phyloP scores from a whole-genome alignment of 495 filamentous ascomycete genomes.

The Neurospora sp. region DNA sequence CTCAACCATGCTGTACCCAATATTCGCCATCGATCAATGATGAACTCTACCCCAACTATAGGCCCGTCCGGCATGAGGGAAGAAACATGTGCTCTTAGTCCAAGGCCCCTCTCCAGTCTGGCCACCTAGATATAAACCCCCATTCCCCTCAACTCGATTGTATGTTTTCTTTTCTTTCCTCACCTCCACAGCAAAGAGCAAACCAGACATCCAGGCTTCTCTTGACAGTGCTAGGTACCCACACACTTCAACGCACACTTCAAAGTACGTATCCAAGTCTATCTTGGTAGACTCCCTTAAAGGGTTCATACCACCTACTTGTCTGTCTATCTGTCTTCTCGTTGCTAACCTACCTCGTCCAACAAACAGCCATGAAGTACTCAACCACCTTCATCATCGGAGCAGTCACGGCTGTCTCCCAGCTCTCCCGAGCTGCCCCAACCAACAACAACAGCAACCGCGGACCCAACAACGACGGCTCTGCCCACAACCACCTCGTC shows the following conservation, averaged over 20 bases:
- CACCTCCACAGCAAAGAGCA: neutral
- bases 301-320: neutral
- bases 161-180: neutral
- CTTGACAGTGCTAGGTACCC: neutral
- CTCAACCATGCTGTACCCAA: neutral
- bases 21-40: neutral
- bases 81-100: neutral
- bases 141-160: neutral
- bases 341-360: neutral
- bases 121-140: neutral
- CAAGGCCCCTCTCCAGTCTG: neutral
- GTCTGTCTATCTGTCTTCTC: neutral
- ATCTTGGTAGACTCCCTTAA: neutral
- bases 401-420: neutral
- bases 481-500: neutral
- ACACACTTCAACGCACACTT: neutral
- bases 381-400: neutral
- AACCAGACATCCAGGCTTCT: neutral
- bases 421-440: neutral
- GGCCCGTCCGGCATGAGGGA: neutral
- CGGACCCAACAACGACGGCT: neutral
- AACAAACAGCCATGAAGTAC: neutral
- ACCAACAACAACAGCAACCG: neutral
- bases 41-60: neutral
- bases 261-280: neutral